A percentile compares a stretch with the other conserved stretches of the same genome.
These are phyloP conservation scores for Pholiota microspora DNA, from an alignment of 768 basidiomycete genomes.

Conservation along the genomic window DNA sequence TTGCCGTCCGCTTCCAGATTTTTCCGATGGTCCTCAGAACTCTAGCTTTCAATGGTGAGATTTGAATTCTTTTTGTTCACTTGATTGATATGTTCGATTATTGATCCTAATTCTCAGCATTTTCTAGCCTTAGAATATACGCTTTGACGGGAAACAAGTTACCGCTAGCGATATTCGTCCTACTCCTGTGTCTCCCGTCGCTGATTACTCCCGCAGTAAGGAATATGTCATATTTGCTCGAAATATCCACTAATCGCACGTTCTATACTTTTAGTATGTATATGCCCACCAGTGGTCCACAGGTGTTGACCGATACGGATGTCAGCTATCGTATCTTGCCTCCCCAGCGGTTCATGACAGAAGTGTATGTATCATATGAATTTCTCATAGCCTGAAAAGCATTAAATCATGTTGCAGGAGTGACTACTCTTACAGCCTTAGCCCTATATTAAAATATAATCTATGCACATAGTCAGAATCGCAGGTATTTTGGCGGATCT, in stretches of 20 bases:
- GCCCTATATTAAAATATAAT: no score
- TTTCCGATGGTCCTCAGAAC: conserved; percentile 28
- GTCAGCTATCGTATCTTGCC: conserved; percentile 10
- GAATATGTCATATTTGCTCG: neutral
- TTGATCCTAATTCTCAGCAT: conserved; percentile 20
- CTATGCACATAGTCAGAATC: conserved; percentile 22
- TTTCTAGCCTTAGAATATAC: conserved; percentile 28
- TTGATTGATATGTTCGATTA: no score
- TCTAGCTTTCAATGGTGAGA: conserved; percentile 17
- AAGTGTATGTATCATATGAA: conserved; percentile 4
- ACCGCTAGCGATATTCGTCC: conserved; percentile 22
- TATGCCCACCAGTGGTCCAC: conserved; percentile 14
- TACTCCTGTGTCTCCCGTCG: conserved; percentile 26
- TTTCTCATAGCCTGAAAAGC: no score
- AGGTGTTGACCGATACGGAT: conserved; percentile 12
- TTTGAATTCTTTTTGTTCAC: neutral
- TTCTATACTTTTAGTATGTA: conserved; percentile 9
- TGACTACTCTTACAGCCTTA: neutral
- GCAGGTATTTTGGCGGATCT: conserved; percentile 28
- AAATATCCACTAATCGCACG: neutral
- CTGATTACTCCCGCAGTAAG: conserved; percentile 25
- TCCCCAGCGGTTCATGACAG: conserved; percentile 10
- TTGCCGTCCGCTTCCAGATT: conserved; percentile 29
- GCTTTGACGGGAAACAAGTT: conserved; percentile 24
- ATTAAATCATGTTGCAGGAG: no score